phyloP scores from a whole-genome alignment of 192 early-diverging fungal species.

The Hyaloraphidium curvatum region DNA sequence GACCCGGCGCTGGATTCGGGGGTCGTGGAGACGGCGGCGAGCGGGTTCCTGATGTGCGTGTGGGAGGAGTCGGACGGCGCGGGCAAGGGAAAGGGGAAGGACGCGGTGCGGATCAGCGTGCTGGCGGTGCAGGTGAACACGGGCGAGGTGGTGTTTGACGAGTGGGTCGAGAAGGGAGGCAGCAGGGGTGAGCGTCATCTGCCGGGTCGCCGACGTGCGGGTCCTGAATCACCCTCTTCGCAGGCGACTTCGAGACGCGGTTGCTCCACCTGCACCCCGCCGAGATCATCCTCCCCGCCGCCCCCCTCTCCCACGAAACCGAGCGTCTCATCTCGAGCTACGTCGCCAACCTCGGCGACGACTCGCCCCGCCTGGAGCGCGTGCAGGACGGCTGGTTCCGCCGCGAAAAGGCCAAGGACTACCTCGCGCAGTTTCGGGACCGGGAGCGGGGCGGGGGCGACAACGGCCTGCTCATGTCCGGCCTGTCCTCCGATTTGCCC shows the following conservation, averaged over 20 bases:
- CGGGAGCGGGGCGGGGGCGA: not conserved
- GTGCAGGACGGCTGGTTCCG: not conserved
- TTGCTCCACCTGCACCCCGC: conserved; percentile 39
- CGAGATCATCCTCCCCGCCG: conserved; percentile 39
- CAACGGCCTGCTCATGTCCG: not conserved
- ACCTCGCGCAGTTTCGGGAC: not conserved
- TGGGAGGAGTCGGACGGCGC: not conserved
- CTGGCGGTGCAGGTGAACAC: conserved; percentile 44
- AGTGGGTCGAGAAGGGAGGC: conserved; percentile 32
- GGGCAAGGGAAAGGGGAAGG: not conserved
- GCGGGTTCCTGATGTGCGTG: not conserved
- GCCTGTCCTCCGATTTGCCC: conserved; percentile 7
- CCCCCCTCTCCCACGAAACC: conserved; percentile 27
- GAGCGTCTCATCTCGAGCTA: conserved; percentile 24
- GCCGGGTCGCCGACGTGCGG: not conserved
- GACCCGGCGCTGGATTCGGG: not conserved
- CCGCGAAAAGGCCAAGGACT: not conserved
- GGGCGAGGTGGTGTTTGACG: conserved; percentile 50
- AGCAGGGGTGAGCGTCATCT: not conserved
- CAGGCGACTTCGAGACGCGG: conserved; percentile 43
- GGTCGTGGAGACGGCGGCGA: not conserved
- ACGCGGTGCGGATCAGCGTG: conserved; percentile 18
- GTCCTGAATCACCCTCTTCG: conserved; percentile 10
- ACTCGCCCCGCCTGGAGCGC: not conserved
- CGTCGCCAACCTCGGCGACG: not conserved